Conservation (phyloP, 495 filamentous ascomycete species). For the Penicillium dipodomyicola region DNA sequence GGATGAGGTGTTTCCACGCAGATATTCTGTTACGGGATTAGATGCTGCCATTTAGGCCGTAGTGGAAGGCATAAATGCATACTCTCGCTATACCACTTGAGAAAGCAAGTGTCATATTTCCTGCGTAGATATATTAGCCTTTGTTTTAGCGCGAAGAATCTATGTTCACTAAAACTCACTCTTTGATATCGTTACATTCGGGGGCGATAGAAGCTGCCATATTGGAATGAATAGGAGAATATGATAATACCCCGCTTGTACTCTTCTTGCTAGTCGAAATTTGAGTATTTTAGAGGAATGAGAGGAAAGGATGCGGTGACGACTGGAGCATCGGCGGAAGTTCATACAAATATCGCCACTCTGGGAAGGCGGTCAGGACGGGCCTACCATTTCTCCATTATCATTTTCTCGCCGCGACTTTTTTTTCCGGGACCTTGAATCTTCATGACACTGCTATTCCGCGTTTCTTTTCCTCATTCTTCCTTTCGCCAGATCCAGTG, state of each 20-base stretch:
- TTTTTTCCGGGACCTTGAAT: slow-evolving; percentile 19
- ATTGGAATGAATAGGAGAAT: not conserved
- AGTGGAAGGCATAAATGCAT: slow-evolving; percentile 27
- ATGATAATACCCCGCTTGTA: not conserved
- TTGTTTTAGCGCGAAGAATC: slow-evolving; percentile 4
- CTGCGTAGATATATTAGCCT: slow-evolving; percentile 40
- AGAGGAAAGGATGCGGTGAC: slow-evolving; percentile 2
- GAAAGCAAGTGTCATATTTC: slow-evolving; percentile 87
- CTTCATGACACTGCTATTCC: slow-evolving; percentile 4
- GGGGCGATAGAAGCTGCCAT: slow-evolving; percentile 62
- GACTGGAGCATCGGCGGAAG: not conserved
- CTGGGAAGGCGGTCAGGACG: slow-evolving; percentile 23
- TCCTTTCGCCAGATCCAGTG: slow-evolving; percentile 5
- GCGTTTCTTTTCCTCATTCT: not conserved
- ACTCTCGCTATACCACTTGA: slow-evolving; percentile 98
- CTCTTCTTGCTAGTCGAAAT: not conserved
- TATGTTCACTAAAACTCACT: slow-evolving; percentile 52
- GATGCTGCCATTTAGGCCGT: not conserved
- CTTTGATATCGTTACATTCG: slow-evolving; percentile 86
- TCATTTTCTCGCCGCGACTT: slow-evolving; percentile 11
- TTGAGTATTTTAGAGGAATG: not conserved
- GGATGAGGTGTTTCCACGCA: slow-evolving; percentile 70
- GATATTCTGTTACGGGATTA: slow-evolving; percentile 62
- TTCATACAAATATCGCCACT: slow-evolving; percentile 12
- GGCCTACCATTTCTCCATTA: slow-evolving; percentile 18